Evolutionary conservation across 805 yeast genomes (phyloP).

Genomic region (Yarrowia sp.): DNA sequence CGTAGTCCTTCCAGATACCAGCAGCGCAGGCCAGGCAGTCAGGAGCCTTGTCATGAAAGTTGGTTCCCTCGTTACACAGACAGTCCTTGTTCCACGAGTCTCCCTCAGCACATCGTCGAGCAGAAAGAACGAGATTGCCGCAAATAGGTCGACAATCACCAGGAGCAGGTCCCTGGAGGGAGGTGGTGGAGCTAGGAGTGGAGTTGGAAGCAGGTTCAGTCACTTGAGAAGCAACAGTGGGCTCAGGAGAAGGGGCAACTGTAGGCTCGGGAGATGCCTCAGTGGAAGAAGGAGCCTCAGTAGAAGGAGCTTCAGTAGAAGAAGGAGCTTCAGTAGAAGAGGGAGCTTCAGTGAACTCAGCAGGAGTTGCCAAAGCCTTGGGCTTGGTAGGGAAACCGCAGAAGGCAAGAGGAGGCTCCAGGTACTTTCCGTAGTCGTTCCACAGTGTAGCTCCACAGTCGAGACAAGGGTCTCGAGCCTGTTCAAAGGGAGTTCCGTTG

Average conservation of each 20-base stretch:
- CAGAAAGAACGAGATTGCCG: too few species aligned
- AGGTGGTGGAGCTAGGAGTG: too few species aligned
- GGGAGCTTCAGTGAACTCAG: background rate
- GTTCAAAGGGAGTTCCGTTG: slow-evolving; percentile 9
- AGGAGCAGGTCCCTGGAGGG: background rate
- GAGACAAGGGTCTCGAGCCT: slow-evolving; percentile 6
- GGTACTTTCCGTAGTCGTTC: slow-evolving; percentile 32
- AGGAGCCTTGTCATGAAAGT: too few species aligned
- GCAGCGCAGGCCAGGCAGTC: too few species aligned
- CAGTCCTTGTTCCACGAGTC: too few species aligned
- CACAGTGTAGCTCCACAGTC: slow-evolving; percentile 29
- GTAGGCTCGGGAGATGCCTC: too few species aligned
- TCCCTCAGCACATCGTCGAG: too few species aligned
- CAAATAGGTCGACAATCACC: too few species aligned
- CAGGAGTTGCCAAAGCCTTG: background rate
- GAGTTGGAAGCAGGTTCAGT: too few species aligned
- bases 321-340: background rate
- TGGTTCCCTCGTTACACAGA: too few species aligned
- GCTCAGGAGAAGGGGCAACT: background rate
- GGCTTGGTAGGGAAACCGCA: slow-evolving; percentile 37
- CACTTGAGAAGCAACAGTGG: too few species aligned
- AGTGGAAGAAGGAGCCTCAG: background rate
- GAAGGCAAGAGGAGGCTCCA: slow-evolving; percentile 29
- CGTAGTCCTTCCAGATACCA: too few species aligned
- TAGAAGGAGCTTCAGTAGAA: background rate